These are phyloP conservation scores for Sugiyamaella mastotermitis DNA, from an alignment of 805 yeast species.

Conservation along the genomic window DNA sequence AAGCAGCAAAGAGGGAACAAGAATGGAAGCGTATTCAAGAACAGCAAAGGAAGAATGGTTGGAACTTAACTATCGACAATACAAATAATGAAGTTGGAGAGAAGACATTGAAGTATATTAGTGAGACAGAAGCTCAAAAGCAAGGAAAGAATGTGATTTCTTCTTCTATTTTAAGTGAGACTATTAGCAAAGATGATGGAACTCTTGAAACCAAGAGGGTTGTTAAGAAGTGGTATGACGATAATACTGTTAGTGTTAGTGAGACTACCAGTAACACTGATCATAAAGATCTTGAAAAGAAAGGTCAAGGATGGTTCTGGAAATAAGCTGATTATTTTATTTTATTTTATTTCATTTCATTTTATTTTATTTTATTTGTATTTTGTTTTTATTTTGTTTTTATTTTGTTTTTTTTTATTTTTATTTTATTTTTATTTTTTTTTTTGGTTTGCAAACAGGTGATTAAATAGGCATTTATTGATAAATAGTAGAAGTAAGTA, in stretches of 20 bases:
- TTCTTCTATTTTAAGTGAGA: conserved; percentile 20
- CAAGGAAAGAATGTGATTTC: conserved; percentile 27
- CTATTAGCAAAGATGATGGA: conserved; percentile 27
- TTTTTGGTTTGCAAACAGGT: too few species aligned
- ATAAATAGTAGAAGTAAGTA: too few species aligned
- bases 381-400: too few species aligned
- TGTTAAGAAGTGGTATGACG: conserved; percentile 29
- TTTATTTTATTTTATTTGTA: too few species aligned
- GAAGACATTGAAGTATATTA: conserved; percentile 7
- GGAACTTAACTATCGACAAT: neutral
- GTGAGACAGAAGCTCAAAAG: conserved; percentile 24
- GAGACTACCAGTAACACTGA: conserved; percentile 23
- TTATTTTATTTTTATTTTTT: too few species aligned
- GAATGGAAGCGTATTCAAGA: conserved; percentile 8
- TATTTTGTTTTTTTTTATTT: too few species aligned
- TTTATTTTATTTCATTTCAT: too few species aligned
- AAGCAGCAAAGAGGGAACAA: conserved; percentile 8
- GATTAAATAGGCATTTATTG: too few species aligned
- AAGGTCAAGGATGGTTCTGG: too few species aligned
- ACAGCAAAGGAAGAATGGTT: neutral
- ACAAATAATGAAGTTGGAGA: neutral
- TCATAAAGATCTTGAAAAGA: too few species aligned
- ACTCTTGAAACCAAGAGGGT: conserved; percentile 24
- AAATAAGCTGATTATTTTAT: too few species aligned
- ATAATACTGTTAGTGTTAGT: conserved; percentile 23